These are phyloP conservation scores for Blastobotrys illinoisensis DNA, from an alignment of 1,139 yeast genomes.

Conservation along the genomic window DNA sequence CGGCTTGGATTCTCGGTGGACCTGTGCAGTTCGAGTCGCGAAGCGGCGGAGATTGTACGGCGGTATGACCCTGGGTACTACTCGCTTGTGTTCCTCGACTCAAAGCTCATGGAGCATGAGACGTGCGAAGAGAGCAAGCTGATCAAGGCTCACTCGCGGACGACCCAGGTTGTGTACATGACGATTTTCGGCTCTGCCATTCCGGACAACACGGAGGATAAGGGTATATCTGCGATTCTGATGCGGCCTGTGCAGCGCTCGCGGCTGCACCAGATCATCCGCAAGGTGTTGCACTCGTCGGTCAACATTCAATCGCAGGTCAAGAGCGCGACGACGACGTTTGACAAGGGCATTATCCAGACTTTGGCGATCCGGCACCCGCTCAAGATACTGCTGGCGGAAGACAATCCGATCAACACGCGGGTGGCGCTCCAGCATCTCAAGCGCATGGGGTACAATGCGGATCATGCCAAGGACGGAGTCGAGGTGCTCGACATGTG, in stretches of 20 bases:
- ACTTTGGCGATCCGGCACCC: conserved; percentile 37
- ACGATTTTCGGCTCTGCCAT: conserved; percentile 26
- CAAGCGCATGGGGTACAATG: conserved; percentile 47
- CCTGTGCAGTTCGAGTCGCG: conserved; percentile 18
- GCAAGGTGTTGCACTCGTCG: conserved; percentile 21
- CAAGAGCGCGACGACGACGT: conserved; percentile 21
- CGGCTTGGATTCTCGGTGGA: conserved; percentile 36
- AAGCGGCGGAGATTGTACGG: conserved; percentile 17
- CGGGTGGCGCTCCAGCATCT: conserved; percentile 49
- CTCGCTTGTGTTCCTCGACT: conserved; percentile 25
- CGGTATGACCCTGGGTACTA: conserved; percentile 17
- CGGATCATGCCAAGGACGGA: conserved; percentile 54
- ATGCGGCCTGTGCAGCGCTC: conserved; percentile 27
- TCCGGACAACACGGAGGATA: conserved; percentile 23
- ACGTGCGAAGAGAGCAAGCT: conserved; percentile 17
- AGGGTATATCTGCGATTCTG: conserved; percentile 25
- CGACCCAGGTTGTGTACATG: conserved; percentile 23
- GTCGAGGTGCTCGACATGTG: conserved; percentile 45
- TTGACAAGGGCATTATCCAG: conserved; percentile 24
- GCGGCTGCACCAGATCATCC: conserved; percentile 23
- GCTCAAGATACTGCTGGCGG: conserved; percentile 45
- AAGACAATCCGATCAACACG: conserved; percentile 48
- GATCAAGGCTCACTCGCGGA: conserved; percentile 18
- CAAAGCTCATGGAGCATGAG: conserved; percentile 20
- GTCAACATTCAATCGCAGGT: conserved; percentile 21